Base-by-base conservation (phyloP, 2,329 filamentous ascomycete species). In the Elsinoe ampelina region DNA sequence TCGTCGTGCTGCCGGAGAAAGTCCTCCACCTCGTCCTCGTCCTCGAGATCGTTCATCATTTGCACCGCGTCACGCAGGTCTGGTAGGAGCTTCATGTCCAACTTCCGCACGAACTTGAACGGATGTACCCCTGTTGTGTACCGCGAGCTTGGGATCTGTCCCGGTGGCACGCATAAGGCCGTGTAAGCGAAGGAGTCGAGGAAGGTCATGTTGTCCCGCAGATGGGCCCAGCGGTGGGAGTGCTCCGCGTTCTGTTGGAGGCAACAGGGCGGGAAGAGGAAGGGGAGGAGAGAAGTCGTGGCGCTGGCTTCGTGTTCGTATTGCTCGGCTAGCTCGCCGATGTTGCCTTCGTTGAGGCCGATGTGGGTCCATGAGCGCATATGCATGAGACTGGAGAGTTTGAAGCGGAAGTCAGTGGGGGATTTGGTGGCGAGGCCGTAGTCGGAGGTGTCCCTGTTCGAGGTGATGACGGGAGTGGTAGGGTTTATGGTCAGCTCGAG, bases 191-290 rank as follows among this genome's bases (percentile, higher is more conserved):
- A 56, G 54, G 39, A 48, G 42, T 56, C 54, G 26, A 56, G 39
- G 32, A 56, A 56, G 22, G 54, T 47, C 54, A 56, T 56, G 19
- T 56, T 45, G 41, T 56, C 54, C 1, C 54, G 22, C 8, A 56
- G 54, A n/a, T 56, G 54, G 2, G 39, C 38, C 54, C 54, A 56
- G 41, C 54, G 54, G 32, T 56, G 54, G 20, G 54, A 56, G 32
- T 56, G 54, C 6, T 26, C 22, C 5, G 41, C 47, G 34, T 45
- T 42, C 22, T 48, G 54, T 20, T 56, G 54, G 11, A 56, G 13
- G 20, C 54, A 56, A 42, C 54, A 56, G 10, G 38, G 54, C 3
- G 54, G 54, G 19, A 56, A 56, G 2, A 56, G 32, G 15, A 20
- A 47, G 19, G 41, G 32, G 6, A 56, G 22, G 8, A 56, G 17